These are phyloP conservation scores for Bjerkandera adusta DNA, from an alignment of 1,284 basidiomycete genomes.

Conservation along the genomic window DNA sequence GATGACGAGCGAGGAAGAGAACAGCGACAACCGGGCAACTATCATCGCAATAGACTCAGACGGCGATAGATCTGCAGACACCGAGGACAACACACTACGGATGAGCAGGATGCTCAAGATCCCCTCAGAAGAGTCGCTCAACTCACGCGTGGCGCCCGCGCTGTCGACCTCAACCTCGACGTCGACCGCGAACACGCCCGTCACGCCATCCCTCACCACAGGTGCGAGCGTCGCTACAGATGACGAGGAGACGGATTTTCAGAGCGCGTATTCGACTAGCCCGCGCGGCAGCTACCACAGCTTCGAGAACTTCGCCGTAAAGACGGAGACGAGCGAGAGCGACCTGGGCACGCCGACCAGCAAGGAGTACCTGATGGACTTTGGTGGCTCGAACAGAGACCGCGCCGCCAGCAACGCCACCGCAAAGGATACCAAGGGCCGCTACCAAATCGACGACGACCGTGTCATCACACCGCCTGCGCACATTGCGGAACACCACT, in stretches of 20 bases:
- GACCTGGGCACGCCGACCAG: slow-evolving; percentile 26
- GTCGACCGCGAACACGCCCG: slow-evolving; percentile 29
- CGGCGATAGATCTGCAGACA: neutral
- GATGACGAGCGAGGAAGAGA: no score
- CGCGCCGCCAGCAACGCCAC: slow-evolving; percentile 30
- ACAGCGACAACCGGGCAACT: no score
- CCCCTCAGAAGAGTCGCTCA: slow-evolving; percentile 27
- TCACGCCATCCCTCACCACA: slow-evolving; percentile 41
- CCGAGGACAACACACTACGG: slow-evolving; percentile 17
- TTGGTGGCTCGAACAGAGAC: slow-evolving; percentile 21
- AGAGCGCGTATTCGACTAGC: slow-evolving; percentile 77
- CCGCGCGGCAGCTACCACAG: slow-evolving; percentile 58
- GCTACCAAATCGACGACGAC: slow-evolving; percentile 22
- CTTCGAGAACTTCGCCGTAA: slow-evolving; percentile 24
- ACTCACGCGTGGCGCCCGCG: slow-evolving; percentile 31
- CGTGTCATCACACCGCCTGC: slow-evolving; percentile 21
- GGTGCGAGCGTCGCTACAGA: slow-evolving; percentile 52
- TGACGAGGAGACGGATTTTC: slow-evolving; percentile 82
- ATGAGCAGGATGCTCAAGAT: slow-evolving; percentile 33
- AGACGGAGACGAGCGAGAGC: slow-evolving; percentile 21
- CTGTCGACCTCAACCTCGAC: slow-evolving; percentile 27
- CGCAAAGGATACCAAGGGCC: slow-evolving; percentile 24
- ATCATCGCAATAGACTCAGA: neutral
- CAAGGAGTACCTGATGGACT: slow-evolving; percentile 23
- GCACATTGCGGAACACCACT: slow-evolving; percentile 1